Base-by-base conservation (phyloP, 2,329 filamentous ascomycete species). In the Nothophaeocryptopus gaeumannii region DNA sequence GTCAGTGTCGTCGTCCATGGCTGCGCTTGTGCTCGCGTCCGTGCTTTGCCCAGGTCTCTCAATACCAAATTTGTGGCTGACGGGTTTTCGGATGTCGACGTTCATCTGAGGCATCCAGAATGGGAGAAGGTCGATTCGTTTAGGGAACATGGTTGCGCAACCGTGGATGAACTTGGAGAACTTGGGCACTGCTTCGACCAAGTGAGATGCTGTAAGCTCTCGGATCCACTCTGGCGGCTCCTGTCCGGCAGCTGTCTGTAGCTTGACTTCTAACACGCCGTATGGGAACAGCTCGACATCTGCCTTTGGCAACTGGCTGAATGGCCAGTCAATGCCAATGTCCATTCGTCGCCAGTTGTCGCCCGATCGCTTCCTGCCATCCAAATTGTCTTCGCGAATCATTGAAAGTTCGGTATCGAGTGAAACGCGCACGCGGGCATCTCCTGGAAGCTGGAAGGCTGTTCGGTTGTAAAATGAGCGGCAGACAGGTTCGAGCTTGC, bases 41-140 rank as follows among this genome's bases (percentile, higher is more conserved):
- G 84, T 83, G 46, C 86, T 89, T 14, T 88, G 81, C 5, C 82
- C 83, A 0, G 87, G 84, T 31, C 92, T 80, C 63, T 88, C 86
- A 61, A 99, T 96, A 47, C 93, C 93, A 67, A 97, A 97, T 60
- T 86, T 83, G 63, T 93, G 89, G 3, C 83, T 89, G 29, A 84
- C 81, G 1, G 93, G 90, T 72, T 99, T 99, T 59, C 91, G 88
- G 63, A 99, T 99, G 65, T 99, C 93, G 16, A 95, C 84, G 59
- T 95, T 85, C 93, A 99, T 99, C 72, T 99, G 93, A 1, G 93
- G 93, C 77, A 92, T 88, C 93, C 93, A 99, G 76, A 89, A 99
- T 0, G 93, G 93, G 5, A 99, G 77, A 10, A 99, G 78, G 40
- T 96, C 78, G 70, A 99, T 99, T 47, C 87, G 83, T 38, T 84